Conservation (phyloP, 345 rosid genomes). For the Pugionium cornutum region DNA sequence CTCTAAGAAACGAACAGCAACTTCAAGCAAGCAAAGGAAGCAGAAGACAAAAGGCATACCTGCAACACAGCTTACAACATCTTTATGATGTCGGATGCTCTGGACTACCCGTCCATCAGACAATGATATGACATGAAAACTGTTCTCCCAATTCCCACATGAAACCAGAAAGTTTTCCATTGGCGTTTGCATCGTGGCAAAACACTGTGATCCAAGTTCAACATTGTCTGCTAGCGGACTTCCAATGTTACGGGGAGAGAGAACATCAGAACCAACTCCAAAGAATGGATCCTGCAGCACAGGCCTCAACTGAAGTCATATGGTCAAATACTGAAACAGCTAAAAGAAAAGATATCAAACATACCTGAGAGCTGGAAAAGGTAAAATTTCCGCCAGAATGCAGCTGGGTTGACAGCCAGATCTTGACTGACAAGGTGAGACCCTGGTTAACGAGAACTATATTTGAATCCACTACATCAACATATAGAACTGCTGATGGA, state of each 20-base stretch:
- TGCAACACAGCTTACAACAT: conserved; percentile 98
- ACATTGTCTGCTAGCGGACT: conserved; percentile 78
- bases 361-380: conserved; percentile 87
- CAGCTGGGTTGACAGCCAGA: conserved; percentile 93
- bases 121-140: conserved; percentile 85
- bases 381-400: conserved; percentile 95
- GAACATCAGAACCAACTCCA: conserved; percentile 91
- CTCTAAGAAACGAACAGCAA: conserved; percentile 6
- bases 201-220: conserved; percentile 83
- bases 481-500: conserved; percentile 69
- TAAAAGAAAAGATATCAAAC: conserved; percentile 12
- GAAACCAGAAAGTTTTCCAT: conserved; percentile 78
- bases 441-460: conserved; percentile 86
- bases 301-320: conserved; percentile 17
- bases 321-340: neutral
- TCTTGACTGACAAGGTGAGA: conserved; percentile 80
- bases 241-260: conserved; percentile 82
- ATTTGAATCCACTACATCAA: conserved; percentile 71
- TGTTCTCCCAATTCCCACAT: conserved; percentile 98
- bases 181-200: conserved; percentile 72
- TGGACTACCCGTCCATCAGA: conserved; percentile 93
- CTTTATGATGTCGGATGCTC: conserved; percentile 91
- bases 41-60: conserved; percentile 48
- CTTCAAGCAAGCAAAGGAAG: conserved; percentile 14
- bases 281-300: conserved; percentile 85